Percentiles rank a stretch among this genome's conserved stretches.
Evolutionary conservation across 148 eudicot genomes (phyloP).

Genomic region (Vaccinium vitisidaea): DNA sequence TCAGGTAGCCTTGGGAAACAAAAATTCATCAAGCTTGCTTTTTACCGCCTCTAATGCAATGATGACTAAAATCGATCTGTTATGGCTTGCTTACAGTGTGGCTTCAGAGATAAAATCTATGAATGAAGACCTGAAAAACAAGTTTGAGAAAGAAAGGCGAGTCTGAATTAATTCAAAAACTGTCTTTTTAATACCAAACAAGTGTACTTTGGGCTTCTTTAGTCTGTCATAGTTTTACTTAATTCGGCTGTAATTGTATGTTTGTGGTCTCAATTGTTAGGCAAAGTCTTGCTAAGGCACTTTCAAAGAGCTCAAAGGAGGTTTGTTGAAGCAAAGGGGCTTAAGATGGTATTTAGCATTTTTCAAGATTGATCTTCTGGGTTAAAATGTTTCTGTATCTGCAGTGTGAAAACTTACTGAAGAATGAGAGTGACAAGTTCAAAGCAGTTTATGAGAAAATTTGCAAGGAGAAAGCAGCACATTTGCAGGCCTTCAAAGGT

Average conservation of each 20-base stretch:
- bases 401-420: constrained; percentile 82
- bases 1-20: not conserved
- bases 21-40: not conserved
- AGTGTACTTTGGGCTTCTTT: not conserved
- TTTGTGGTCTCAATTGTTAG: constrained; percentile 34
- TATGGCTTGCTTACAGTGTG: constrained; percentile 43
- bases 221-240: not conserved
- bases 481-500: constrained; percentile 86
- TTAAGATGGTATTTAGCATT: constrained; percentile 8
- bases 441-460: constrained; percentile 69
- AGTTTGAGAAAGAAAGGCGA: constrained; percentile 91
- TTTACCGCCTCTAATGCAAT: not conserved
- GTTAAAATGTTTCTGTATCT: constrained; percentile 9
- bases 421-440: constrained; percentile 73
- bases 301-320: constrained; percentile 91
- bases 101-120: constrained; percentile 69
- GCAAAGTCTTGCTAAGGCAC: constrained; percentile 71
- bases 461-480: constrained; percentile 70
- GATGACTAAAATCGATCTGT: not conserved
- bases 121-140: constrained; percentile 72
- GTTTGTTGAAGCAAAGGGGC: constrained; percentile 31
- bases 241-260: not conserved
- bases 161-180: constrained; percentile 14
- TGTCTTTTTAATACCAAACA: not conserved
- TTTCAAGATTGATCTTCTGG: not conserved